Conservation (phyloP, 805 yeast species). For the Zygoascus biomembranicola region DNA sequence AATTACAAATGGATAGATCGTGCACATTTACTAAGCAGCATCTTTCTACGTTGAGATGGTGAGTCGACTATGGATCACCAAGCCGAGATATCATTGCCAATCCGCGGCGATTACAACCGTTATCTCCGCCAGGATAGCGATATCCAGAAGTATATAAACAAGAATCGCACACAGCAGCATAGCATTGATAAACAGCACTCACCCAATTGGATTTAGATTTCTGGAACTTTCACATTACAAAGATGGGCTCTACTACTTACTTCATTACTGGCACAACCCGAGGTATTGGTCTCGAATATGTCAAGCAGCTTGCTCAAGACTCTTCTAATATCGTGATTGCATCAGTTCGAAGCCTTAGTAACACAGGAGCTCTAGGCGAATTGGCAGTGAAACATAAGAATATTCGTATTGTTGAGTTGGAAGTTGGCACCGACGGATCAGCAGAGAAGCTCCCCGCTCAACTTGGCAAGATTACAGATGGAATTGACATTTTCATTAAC, state of each 20-base stretch:
- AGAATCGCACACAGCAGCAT: no score
- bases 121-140: no score
- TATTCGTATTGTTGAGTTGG: conserved; percentile 21
- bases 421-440: conserved; percentile 16
- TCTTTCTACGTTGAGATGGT: no score
- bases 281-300: conserved; percentile 32
- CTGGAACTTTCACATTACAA: no score
- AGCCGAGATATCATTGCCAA: no score
- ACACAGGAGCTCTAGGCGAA: conserved; percentile 9
- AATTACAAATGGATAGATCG: no score
- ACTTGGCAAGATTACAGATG: conserved; percentile 13
- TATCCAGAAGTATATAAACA: no score
- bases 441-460: conserved; percentile 14
- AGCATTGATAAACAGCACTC: no score
- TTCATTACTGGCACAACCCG: conserved; percentile 30
- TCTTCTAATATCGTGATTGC: conserved; percentile 21
- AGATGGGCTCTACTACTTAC: conserved; percentile 6
- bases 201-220: no score
- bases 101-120: no score
- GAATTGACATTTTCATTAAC: conserved; percentile 24
- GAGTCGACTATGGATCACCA: no score
- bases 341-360: conserved; percentile 11
- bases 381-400: conserved; percentile 13
- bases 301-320: conserved; percentile 19
- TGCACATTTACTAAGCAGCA: no score